A percentile compares a stretch with the other conserved stretches of the same genome.
Conservation (phyloP, 768 basidiomycete species). For the Serendipita sp. region DNA sequence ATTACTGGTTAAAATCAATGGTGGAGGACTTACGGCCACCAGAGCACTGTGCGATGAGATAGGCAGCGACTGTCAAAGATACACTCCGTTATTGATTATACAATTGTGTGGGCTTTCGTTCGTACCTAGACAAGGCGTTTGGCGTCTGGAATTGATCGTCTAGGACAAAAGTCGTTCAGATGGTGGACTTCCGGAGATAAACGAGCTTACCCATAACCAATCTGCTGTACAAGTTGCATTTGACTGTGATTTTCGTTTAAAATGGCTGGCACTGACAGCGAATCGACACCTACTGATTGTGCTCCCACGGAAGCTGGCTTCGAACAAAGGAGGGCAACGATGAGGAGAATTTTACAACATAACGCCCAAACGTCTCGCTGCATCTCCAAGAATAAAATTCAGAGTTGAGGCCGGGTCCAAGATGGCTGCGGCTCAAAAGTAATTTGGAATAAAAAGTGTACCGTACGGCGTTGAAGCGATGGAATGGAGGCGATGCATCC, state of each 20-base stretch:
- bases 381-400: neutral
- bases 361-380: neutral
- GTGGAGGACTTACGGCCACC: neutral
- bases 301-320: neutral
- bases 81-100: neutral
- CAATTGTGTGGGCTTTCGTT: neutral
- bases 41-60: neutral
- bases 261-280: neutral
- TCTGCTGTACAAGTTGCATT: neutral
- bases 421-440: no score
- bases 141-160: neutral
- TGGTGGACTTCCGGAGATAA: no score
- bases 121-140: neutral
- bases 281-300: neutral
- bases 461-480: no score
- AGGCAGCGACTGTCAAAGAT: neutral
- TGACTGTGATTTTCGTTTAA: neutral
- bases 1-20: neutral
- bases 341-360: neutral
- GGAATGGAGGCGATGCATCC: no score
- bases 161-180: neutral
- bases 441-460: no score
- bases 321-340: neutral
- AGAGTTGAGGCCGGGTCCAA: no score
- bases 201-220: neutral